Conservation (phyloP, 176 grass and related monocot genomes). For the Coix lacrymajobi region DNA sequence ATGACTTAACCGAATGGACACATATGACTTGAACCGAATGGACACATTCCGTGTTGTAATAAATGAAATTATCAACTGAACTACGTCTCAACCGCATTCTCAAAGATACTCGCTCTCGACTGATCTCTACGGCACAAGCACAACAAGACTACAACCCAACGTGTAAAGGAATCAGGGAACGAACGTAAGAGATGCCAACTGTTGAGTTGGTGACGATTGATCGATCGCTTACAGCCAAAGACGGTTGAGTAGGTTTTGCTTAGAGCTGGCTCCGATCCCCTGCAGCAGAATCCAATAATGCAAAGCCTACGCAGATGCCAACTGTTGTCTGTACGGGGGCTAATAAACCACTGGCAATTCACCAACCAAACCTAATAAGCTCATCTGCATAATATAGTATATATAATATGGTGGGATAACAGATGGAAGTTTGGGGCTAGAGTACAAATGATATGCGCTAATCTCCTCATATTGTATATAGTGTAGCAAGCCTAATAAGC, state of each 20-base stretch:
- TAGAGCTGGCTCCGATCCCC: background rate
- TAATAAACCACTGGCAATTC: background rate
- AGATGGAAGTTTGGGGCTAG: background rate
- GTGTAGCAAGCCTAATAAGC: background rate
- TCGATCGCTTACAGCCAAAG: too few species aligned
- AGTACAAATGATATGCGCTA: background rate
- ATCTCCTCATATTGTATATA: background rate
- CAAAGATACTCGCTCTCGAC: too few species aligned
- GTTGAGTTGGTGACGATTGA: too few species aligned
- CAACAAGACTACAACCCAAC: too few species aligned
- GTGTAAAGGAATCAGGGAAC: too few species aligned
- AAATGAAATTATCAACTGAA: too few species aligned
- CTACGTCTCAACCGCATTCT: too few species aligned
- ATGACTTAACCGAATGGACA: too few species aligned
- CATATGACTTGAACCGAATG: too few species aligned
- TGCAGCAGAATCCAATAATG: background rate
- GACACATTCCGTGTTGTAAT: too few species aligned
- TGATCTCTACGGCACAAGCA: too few species aligned
- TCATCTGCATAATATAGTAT: background rate
- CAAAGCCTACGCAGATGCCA: background rate
- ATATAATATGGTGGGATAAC: background rate
- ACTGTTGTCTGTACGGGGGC: constrained; percentile 7
- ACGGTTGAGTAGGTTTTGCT: background rate
- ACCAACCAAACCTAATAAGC: background rate
- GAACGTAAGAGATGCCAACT: too few species aligned